Evolutionary conservation across 768 basidiomycete genomes (phyloP), one percentile per base, ranked within the genome.

Genomic region (Hortiboletus campestris): DNA sequence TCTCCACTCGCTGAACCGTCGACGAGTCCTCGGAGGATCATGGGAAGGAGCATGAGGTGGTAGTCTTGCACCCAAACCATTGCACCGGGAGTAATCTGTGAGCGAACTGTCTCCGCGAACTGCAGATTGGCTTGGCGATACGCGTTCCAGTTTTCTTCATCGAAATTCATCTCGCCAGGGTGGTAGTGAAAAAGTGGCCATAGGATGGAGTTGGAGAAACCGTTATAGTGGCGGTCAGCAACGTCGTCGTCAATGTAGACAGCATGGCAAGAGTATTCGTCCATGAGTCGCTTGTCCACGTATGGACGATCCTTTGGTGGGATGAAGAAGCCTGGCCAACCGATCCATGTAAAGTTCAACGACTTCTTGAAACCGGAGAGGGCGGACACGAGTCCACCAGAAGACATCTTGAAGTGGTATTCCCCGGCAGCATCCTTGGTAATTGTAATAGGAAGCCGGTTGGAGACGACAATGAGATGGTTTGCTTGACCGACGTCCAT

Each of bases 1-100:
- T 84, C 81, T 20, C 85, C 82, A 48, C 73, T 73, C 28, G 78
- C 74, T 20, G 76, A 76, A n/a, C 85, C 88, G 62, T 94, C 89
- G 65, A 97, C 83, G 56, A 96, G 80, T 10, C 85, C 84, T 46
- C 96, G 87, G n/a, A 98, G 81, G 50, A 96, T 81, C 89, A 96
- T 90, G 22, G 96, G 96, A 7, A 98, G 84, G 60, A 98, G 90
- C 95, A 98, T 98, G 58, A 98, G 84, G 70, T 94, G 93, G 70
- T 95, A 94, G 70, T 96, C 94, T 71, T 99, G 97, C 3, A 99
- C 97, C 97, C 97, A 98, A 39, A 99, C 93, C 86, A 98, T 95
- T 51, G 94, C 84, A 19, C 91, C 93, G 2, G 90, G 86, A 6
- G 80, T 82, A 52, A 94, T 77, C 69, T 94, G 89, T 44, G 80